These are phyloP conservation scores for Fusarium setosum DNA, from an alignment of 2,329 filamentous ascomycete species.

Conservation along the genomic window DNA sequence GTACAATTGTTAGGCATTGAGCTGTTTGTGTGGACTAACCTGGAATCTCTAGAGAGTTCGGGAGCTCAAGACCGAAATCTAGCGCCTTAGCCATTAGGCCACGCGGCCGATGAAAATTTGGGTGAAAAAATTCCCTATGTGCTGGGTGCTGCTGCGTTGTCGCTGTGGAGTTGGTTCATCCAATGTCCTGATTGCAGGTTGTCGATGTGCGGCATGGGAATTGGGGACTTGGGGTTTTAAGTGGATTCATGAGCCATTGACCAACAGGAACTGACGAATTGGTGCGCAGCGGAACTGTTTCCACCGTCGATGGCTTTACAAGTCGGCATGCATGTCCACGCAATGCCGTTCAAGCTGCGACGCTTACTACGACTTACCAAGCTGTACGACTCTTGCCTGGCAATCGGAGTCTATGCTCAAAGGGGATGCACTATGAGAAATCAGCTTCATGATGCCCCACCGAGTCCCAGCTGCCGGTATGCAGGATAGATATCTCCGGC, in stretches of 20 bases:
- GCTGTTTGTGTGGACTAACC: conserved; percentile 6
- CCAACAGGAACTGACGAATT: conserved; percentile 1
- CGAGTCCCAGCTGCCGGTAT: background rate
- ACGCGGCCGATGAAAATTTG: conserved; percentile 25
- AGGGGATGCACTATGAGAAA: conserved; percentile 3
- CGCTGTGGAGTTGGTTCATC: conserved; percentile 5
- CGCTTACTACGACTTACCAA: background rate
- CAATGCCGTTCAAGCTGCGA: background rate
- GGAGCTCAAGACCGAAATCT: conserved; percentile 30
- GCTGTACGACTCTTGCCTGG: background rate
- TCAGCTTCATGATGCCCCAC: conserved; percentile 8
- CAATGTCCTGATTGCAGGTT: background rate
- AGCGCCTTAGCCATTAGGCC: conserved; percentile 42
- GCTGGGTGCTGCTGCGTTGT: conserved; percentile 1
- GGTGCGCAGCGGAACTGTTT: conserved; percentile 9
- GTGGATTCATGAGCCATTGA: background rate
- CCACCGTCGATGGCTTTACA: background rate
- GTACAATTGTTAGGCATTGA: background rate
- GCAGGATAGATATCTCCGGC: conserved; percentile 21
- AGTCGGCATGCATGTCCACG: background rate
- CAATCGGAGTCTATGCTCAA: background rate
- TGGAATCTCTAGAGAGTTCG: conserved; percentile 39
- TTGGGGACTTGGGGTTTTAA: too few species aligned
- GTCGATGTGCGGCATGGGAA: background rate
- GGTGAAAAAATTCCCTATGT: conserved; percentile 1